phyloP scores from a whole-genome alignment of 257 asterid species.

The Fraxinus americana region DNA sequence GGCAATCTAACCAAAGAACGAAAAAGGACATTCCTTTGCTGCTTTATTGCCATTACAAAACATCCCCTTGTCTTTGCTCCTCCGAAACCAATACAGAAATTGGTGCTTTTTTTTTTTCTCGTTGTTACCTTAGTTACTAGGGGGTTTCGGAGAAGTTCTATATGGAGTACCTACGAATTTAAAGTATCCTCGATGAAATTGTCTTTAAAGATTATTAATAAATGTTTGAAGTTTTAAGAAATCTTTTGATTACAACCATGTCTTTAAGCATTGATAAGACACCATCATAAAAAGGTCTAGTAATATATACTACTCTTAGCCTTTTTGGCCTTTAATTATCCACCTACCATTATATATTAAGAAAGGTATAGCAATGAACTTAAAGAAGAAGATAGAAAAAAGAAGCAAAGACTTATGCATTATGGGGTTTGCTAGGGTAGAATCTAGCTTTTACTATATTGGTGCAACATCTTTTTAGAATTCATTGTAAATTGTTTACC shows the following conservation, averaged over 20 bases:
- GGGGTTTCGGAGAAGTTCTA: not conserved
- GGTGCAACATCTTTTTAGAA: not conserved
- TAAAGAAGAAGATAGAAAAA: not conserved
- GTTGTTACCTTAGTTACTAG: too few species aligned
- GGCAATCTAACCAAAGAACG: not conserved
- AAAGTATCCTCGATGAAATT: not conserved
- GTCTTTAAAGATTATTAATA: not conserved
- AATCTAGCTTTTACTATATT: conserved; percentile 4
- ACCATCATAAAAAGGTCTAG: not conserved
- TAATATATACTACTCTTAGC: not conserved
- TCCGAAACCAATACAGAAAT: too few species aligned
- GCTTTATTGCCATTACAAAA: too few species aligned
- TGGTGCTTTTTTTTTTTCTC: too few species aligned
- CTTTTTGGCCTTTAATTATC: conserved; percentile 1
- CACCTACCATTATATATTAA: not conserved
- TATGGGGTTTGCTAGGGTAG: not conserved
- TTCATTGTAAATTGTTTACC: not conserved
- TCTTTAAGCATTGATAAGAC: conserved; percentile 3
- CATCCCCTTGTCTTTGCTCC: too few species aligned
- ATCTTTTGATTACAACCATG: not conserved
- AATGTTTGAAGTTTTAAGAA: not conserved
- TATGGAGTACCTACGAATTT: not conserved
- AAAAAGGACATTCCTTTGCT: too few species aligned
- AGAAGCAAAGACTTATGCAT: not conserved
- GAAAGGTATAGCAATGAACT: not conserved